Conservation (phyloP, 352 stramenopile genomes). For the Aphanomyces euteiches region DNA sequence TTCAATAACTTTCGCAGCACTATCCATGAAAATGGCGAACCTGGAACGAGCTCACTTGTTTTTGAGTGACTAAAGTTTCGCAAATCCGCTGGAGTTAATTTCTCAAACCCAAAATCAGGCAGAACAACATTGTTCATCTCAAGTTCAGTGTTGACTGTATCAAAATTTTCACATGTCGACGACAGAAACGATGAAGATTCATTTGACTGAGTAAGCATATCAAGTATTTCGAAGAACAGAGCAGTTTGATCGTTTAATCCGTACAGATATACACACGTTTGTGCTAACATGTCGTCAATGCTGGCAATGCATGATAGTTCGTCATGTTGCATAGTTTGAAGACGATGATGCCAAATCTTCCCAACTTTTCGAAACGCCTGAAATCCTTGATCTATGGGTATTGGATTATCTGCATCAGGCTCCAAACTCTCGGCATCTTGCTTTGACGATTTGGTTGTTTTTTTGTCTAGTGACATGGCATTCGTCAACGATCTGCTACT, state of each 20-base stretch:
- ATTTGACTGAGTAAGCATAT: constrained; percentile 13
- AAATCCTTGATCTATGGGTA: background rate
- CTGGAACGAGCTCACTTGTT: constrained; percentile 14
- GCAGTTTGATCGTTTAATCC: constrained; percentile 2
- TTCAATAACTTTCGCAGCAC: constrained; percentile 24
- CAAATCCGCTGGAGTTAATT: constrained; percentile 17
- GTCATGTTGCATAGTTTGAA: constrained; percentile 23
- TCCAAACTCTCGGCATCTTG: background rate
- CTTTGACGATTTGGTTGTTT: background rate
- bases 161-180: background rate
- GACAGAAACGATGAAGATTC: background rate
- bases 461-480: background rate
- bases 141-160: background rate
- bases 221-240: constrained; percentile 19
- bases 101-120: constrained; percentile 6
- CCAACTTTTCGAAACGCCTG: constrained; percentile 15
- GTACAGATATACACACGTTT: constrained; percentile 16
- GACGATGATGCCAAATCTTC: background rate
- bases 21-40: constrained; percentile 23
- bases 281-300: constrained; percentile 14
- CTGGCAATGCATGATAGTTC: constrained; percentile 7
- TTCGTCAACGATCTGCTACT: background rate
- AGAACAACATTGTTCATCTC: background rate
- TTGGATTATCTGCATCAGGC: background rate
- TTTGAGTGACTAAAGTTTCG: constrained; percentile 4